Conservation (phyloP, 768 basidiomycete species). For the Amanita rubescens region DNA sequence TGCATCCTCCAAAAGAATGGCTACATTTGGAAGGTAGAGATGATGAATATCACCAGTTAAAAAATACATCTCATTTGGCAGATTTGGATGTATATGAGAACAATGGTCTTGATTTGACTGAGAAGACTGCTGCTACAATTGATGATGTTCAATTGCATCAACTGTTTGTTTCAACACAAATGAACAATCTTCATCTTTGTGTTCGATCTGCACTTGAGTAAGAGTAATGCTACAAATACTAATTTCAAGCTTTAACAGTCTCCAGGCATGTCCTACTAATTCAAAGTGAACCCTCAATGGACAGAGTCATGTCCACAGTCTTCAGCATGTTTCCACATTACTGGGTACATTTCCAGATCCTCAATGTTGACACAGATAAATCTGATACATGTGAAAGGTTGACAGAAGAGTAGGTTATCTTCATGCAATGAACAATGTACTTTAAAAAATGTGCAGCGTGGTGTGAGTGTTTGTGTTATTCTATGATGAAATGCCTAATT, state of each 20-base stretch:
- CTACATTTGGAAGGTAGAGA: not conserved
- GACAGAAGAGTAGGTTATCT: too few species aligned
- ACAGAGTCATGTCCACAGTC: not conserved
- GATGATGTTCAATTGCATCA: not conserved
- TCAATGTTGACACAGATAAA: too few species aligned
- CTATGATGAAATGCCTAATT: too few species aligned
- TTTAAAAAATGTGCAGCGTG: too few species aligned
- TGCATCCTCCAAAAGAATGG: not conserved
- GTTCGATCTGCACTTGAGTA: not conserved
- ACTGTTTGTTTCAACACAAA: not conserved
- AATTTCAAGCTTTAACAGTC: too few species aligned
- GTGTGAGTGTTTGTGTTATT: too few species aligned
- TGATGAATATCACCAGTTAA: not conserved
- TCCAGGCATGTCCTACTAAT: not conserved
- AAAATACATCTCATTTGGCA: not conserved
- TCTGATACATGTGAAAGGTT: too few species aligned
- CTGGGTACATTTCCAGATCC: too few species aligned
- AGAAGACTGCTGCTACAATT: not conserved
- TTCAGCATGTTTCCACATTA: too few species aligned
- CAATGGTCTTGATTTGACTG: not conserved
- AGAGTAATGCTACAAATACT: not conserved
- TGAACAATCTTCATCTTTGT: not conserved
- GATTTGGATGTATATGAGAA: not conserved
- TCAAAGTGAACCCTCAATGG: not conserved
- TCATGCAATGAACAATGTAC: too few species aligned